Percentiles rank a stretch among this genome's conserved stretches.
phyloP scores from a whole-genome alignment of 352 stramenopile species.

The Pythium vanterpoolii region DNA sequence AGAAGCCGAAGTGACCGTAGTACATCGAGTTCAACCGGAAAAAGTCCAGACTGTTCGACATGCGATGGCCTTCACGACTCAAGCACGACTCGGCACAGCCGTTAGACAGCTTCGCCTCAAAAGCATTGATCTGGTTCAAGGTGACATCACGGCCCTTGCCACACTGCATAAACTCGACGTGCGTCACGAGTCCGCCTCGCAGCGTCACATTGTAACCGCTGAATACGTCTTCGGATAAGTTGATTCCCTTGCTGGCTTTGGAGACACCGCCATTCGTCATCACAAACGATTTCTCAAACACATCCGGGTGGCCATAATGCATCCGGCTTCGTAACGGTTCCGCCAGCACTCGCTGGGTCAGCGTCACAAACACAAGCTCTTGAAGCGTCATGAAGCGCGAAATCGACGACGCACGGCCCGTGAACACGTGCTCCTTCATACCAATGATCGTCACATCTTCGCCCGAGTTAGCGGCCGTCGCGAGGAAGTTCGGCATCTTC shows the following conservation, averaged over 20 bases:
- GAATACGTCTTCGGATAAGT: constrained; percentile 89
- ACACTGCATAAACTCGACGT: constrained; percentile 88
- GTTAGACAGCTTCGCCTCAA: constrained; percentile 86
- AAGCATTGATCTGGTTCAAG: constrained; percentile 84
- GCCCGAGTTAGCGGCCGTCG: constrained; percentile 60
- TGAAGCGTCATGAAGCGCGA: constrained; percentile 88
- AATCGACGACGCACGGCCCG: constrained; percentile 75
- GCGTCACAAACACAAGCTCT: constrained; percentile 85
- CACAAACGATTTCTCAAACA: constrained; percentile 86
- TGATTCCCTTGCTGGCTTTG: constrained; percentile 85
- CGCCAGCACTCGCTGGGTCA: constrained; percentile 81
- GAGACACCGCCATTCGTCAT: constrained; percentile 87
- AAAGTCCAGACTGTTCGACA: constrained; percentile 83
- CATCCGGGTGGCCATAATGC: constrained; percentile 88
- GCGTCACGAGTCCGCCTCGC: constrained; percentile 71
- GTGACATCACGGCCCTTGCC: constrained; percentile 87
- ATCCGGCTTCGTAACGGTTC: constrained; percentile 69
- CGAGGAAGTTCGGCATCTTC: constrained; percentile 87
- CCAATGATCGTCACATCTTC: constrained; percentile 79
- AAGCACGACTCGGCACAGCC: constrained; percentile 77
- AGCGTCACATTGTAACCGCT: constrained; percentile 82
- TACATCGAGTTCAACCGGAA: constrained; percentile 90
- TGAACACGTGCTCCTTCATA: constrained; percentile 91
- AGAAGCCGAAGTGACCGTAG: constrained; percentile 88
- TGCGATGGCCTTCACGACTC: constrained; percentile 75